A percentile compares a stretch with the other conserved stretches of the same genome.
These are phyloP conservation scores for Citrullus colocynthis DNA, from an alignment of 306 rosid genomes.

Conservation along the genomic window DNA sequence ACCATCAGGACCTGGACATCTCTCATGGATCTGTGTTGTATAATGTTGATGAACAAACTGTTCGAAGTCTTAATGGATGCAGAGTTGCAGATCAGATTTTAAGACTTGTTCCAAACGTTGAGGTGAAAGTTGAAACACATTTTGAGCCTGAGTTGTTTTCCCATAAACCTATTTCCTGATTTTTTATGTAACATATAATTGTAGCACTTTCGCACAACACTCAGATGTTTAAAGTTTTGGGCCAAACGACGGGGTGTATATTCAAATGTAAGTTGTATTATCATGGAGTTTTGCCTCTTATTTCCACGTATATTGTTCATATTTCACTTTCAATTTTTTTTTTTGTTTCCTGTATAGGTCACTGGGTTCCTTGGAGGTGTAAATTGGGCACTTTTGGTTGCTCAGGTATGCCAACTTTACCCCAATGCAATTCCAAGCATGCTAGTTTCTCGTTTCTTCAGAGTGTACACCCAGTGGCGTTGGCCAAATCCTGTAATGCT, in stretches of 20 bases:
- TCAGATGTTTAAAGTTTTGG: conserved; percentile 91
- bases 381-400: conserved; percentile 94
- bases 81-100: conserved; percentile 98
- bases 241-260: conserved; percentile 95
- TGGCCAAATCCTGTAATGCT: conserved; percentile 99
- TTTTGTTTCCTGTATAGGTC: conserved; percentile 34
- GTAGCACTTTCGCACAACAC: conserved; percentile 75
- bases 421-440: conserved; percentile 97
- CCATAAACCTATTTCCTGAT: conserved; percentile 9
- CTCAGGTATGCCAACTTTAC: conserved; percentile 92
- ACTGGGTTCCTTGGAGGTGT: conserved; percentile 99
- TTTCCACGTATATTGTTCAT: neutral
- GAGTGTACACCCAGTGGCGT: conserved; percentile 98
- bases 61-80: conserved; percentile 93
- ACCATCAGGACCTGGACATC: conserved; percentile 73
- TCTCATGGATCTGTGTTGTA: conserved; percentile 54
- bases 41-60: conserved; percentile 81
- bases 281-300: neutral
- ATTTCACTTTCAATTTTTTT: neutral
- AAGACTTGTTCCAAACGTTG: conserved; percentile 81
- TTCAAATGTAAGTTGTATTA: conserved; percentile 66
- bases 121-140: conserved; percentile 63
- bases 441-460: conserved; percentile 93
- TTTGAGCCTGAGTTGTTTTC: conserved; percentile 13
- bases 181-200: conserved; percentile 15